These are phyloP conservation scores for Ophiosphaerella herpotricha DNA, from an alignment of 2,329 filamentous ascomycete species.

Conservation along the genomic window DNA sequence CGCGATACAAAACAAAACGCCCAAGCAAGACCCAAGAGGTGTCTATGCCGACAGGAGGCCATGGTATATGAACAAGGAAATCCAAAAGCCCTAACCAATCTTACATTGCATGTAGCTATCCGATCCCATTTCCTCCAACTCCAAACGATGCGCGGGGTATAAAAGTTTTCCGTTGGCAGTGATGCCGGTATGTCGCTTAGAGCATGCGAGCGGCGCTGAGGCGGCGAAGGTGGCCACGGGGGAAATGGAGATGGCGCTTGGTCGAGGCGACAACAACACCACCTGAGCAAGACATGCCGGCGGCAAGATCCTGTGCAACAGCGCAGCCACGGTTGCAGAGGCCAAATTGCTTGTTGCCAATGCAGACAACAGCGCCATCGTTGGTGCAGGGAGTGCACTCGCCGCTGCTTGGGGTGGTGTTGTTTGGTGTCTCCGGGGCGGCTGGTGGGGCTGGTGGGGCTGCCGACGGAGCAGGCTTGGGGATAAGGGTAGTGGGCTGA, in stretches of 20 bases:
- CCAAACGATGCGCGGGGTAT: slow-evolving; percentile 24
- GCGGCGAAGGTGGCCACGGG: slow-evolving; percentile 35
- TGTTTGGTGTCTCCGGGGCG: slow-evolving; percentile 12
- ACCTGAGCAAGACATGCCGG: slow-evolving; percentile 48
- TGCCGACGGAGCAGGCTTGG: slow-evolving; percentile 9
- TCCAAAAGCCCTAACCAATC: slow-evolving; percentile 12
- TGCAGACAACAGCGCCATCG: slow-evolving; percentile 51
- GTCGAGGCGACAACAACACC: slow-evolving; percentile 27
- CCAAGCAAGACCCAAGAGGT: slow-evolving; percentile 15
- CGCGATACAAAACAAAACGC: slow-evolving; percentile 8
- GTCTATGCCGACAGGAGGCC: slow-evolving; percentile 5
- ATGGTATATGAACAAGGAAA: slow-evolving; percentile 24
- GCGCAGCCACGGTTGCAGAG: slow-evolving; percentile 52
- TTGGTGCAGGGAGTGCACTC: slow-evolving; percentile 44
- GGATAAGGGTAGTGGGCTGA: slow-evolving; percentile 9
- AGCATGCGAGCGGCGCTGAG: slow-evolving; percentile 28
- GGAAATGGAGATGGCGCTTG: slow-evolving; percentile 26
- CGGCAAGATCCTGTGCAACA: slow-evolving; percentile 47
- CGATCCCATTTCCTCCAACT: slow-evolving; percentile 21
- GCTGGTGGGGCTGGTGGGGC: slow-evolving; percentile 7
- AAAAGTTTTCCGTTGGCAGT: slow-evolving; percentile 2
- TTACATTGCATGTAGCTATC: slow-evolving; percentile 11
- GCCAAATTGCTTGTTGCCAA: slow-evolving; percentile 49
- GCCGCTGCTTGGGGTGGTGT: slow-evolving; percentile 12
- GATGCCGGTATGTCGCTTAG: slow-evolving; percentile 15